A percentile compares a stretch with the other conserved stretches of the same genome.
Evolutionary conservation across 306 rosid species (phyloP).

Genomic region (Calophaca sinica): DNA sequence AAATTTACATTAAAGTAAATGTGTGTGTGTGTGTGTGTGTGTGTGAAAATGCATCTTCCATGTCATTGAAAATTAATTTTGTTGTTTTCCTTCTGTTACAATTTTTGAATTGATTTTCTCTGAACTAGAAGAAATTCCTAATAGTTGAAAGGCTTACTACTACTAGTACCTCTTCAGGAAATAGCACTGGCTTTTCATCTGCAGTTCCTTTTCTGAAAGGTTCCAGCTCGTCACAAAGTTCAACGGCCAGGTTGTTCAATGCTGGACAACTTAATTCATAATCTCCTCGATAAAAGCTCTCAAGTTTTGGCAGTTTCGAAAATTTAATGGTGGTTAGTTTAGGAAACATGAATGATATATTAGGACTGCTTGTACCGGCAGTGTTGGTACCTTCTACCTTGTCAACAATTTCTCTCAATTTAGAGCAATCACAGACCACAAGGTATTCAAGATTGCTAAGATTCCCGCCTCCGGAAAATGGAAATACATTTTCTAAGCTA

Average conservation of each 20-base stretch:
- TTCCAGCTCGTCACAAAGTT: neutral
- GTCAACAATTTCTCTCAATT: slow-evolving; percentile 28
- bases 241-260: slow-evolving; percentile 14
- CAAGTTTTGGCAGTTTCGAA: neutral
- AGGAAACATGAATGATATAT: neutral
- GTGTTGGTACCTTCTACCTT: no score
- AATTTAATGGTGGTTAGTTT: slow-evolving; percentile 10
- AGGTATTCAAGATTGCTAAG: neutral
- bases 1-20: neutral
- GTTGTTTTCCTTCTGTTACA: no score
- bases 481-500: slow-evolving; percentile 29
- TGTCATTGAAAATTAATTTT: no score
- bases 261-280: neutral
- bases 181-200: neutral
- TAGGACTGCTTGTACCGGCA: neutral
- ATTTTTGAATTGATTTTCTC: no score
- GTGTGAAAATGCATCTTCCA: neutral
- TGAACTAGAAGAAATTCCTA: no score
- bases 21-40: no score
- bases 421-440: neutral
- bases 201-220: slow-evolving; percentile 11
- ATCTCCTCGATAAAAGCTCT: slow-evolving; percentile 4
- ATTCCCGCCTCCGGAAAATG: neutral
- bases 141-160: neutral
- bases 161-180: slow-evolving; percentile 20